phyloP scores from a whole-genome alignment of 1,284 basidiomycete genomes.

The Vanrija sp. region DNA sequence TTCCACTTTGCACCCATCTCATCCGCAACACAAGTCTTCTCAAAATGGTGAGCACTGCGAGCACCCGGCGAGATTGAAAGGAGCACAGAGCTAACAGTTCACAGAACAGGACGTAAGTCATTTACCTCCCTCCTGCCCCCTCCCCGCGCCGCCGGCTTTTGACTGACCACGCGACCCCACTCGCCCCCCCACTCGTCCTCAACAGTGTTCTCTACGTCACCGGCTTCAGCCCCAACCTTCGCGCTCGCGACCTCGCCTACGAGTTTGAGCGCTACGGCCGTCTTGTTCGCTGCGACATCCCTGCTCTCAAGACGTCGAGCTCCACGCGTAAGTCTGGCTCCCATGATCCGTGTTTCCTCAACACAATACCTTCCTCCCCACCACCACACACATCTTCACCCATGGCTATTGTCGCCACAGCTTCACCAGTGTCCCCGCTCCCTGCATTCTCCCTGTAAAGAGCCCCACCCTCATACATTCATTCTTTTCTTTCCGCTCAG shows the following conservation, averaged over 20 bases:
- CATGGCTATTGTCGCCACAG: too few relatives aligned
- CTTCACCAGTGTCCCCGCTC: background rate
- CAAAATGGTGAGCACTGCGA: background rate
- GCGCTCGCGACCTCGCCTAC: slow-evolving; percentile 74
- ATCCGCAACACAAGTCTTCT: background rate
- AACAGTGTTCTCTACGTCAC: slow-evolving; percentile 74
- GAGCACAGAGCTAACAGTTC: background rate
- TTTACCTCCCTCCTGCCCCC: background rate
- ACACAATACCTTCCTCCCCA: too few relatives aligned
- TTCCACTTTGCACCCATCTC: too few relatives aligned
- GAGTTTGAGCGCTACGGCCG: slow-evolving; percentile 75
- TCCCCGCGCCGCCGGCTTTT: background rate
- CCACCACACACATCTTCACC: too few relatives aligned
- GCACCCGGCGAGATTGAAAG: too few relatives aligned
- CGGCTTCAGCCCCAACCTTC: slow-evolving; percentile 71
- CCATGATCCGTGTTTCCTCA: too few relatives aligned
- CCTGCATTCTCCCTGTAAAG: background rate
- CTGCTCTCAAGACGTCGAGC: slow-evolving; percentile 56
- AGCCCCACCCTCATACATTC: too few relatives aligned
- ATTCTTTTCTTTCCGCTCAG: background rate
- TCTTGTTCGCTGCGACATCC: slow-evolving; percentile 71
- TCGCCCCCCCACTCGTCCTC: background rate
- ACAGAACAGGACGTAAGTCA: slow-evolving; percentile 16
- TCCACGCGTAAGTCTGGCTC: slow-evolving; percentile 41
- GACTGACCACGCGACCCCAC: background rate